Percentiles rank a stretch among this genome's conserved stretches.
Evolutionary conservation across 148 eudicot species (phyloP).

Genomic region (Vaccinium vitisidaea): DNA sequence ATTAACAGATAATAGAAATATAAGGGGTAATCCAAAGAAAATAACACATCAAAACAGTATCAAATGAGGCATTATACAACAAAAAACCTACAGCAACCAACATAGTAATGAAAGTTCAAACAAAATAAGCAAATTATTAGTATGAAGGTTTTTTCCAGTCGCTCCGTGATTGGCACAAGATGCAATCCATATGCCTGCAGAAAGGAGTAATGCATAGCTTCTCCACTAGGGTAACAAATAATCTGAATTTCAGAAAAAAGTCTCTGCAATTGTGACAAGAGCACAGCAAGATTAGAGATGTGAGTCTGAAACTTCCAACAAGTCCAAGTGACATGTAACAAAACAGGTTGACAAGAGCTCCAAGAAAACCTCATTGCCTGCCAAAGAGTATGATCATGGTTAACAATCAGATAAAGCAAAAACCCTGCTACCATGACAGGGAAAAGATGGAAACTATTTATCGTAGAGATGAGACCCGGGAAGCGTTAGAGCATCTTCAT

Average conservation of each 20-base stretch:
- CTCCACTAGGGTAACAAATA: neutral
- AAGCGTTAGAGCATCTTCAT: neutral
- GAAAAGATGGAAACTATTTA: constrained; percentile 1
- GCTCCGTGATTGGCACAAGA: constrained; percentile 1
- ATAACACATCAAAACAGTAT: neutral
- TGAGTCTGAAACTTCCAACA: constrained; percentile 98
- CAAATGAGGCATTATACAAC: constrained; percentile 10
- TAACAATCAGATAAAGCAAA: constrained; percentile 19
- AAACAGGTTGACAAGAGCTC: constrained; percentile 56
- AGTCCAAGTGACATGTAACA: constrained; percentile 56
- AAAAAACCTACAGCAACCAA: neutral
- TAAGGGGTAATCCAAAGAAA: neutral
- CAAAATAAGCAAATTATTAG: constrained; percentile 11
- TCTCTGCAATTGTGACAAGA: constrained; percentile 91
- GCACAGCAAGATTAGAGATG: constrained; percentile 91
- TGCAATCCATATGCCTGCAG: constrained; percentile 5
- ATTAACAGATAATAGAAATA: neutral
- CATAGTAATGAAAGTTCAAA: constrained; percentile 16
- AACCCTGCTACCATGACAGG: neutral
- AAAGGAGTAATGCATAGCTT: constrained; percentile 7
- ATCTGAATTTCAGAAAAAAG: constrained; percentile 6
- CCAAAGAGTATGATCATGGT: constrained; percentile 20
- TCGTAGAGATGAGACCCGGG: neutral
- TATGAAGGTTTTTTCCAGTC: neutral
- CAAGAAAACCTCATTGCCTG: constrained; percentile 33